Conservation (phyloP, 2,329 filamentous ascomycete genomes). For the Xylariaceae sp. region DNA sequence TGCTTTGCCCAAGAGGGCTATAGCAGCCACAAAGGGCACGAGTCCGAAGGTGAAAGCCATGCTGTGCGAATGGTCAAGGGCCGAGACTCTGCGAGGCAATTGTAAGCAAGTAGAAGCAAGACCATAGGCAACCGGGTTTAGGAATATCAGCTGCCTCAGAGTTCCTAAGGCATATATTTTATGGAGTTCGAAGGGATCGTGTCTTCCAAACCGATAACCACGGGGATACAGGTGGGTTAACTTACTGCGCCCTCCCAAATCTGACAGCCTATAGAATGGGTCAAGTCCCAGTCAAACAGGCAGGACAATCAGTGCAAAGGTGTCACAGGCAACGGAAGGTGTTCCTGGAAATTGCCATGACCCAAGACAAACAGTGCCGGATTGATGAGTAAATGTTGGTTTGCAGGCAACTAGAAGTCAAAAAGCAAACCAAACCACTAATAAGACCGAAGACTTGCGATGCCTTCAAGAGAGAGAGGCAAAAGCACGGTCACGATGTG, state of each 20-base stretch:
- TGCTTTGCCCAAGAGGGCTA: conserved; percentile 25
- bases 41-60: conserved; percentile 29
- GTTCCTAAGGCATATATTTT: not conserved
- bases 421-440: conserved; percentile 3
- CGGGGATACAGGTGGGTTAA: conserved; percentile 1
- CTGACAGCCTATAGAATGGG: not conserved
- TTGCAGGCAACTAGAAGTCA: conserved; percentile 5
- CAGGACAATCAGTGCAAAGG: conserved; percentile 14
- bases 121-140: not conserved
- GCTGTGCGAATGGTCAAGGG: conserved; percentile 8
- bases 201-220: not conserved
- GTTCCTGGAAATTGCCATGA: conserved; percentile 24
- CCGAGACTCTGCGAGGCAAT: conserved; percentile 7
- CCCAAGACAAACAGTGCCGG: conserved; percentile 15
- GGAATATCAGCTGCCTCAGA: not conserved
- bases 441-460: conserved; percentile 14
- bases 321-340: conserved; percentile 19
- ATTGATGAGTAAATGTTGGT: conserved; percentile 11
- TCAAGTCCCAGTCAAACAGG: conserved; percentile 14
- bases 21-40: conserved; percentile 26
- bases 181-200: not conserved
- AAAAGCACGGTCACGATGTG: conserved; percentile 24
- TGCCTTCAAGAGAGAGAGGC: conserved; percentile 23
- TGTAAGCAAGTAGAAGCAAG: conserved; percentile 8
- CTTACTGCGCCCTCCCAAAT: conserved; percentile 13